Base-by-base conservation (phyloP, 768 basidiomycete genomes). In the Lactarius trivialis region DNA sequence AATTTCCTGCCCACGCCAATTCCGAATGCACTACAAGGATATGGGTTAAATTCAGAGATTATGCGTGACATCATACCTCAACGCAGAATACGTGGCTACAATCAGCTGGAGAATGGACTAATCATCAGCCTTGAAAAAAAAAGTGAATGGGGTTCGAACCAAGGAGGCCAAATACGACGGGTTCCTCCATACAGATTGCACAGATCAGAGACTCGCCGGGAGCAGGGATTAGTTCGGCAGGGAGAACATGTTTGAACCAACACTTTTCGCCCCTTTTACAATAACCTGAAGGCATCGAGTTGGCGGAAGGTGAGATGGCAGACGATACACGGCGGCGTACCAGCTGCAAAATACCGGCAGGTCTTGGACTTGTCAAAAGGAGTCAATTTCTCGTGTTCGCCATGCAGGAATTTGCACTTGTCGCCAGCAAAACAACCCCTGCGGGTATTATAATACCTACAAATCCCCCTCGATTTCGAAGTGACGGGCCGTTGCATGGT, bases 21-120 rank as follows among this genome's bases (percentile, higher is more conserved):
- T 81, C 49, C 83, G 84, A 62, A 93, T 88, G 70, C 91, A 93
- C 86, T 91, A 67, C 26, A 28, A 7, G 63, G 36, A 24, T 14
- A 54, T 50, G 45, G 37, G 33, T 63, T 39, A 64, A 55, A n/a
- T 3, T 37, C 33, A 48, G 26, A 37, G 15, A 32, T n/a, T 24
- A 21, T 9, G 26, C 4, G 15, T 3, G 50, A 24, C 34, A 51
- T 21, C 79, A 61, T 70, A 90, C 89, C 62, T 81, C 71, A 39
- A 88, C 76, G 70, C 91, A 93, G 71, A 91, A 92, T 53, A 89
- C 75, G 71, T 93, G 91, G 64, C 80, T 85, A 70, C 91, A 93
- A 34, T 83, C 85, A 24, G 72, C 89, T 91, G n/a, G 41, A 17
- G 55, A 12, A 55, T 21, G 36, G 17, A 50, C 55, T 26, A 19